Evolutionary conservation across 345 rosid species (phyloP), one percentile per base, ranked within the genome.

Genomic region (Eutrema yunnanense): DNA sequence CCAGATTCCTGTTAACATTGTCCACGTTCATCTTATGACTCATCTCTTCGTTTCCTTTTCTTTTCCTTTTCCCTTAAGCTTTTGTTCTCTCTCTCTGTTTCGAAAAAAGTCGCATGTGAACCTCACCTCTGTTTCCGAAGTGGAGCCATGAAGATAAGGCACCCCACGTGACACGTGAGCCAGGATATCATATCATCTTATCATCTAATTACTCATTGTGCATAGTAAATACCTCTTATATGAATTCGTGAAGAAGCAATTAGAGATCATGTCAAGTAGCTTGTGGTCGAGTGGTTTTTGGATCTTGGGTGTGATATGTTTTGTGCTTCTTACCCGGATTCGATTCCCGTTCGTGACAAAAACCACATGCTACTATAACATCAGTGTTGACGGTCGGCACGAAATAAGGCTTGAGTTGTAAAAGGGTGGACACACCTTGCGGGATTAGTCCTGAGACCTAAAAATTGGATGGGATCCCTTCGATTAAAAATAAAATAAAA

Each of bases 21-120:
- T 72, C 69, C 57, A 51, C 36, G 43, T 51, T 71, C 68, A 42
- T 32, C 9, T 46, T 46, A 4, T 66, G 62, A 36, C n/a, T 14
- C 44, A 19, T 8, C 37, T 12, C 19, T 8, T 29, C 8, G 6
- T 13, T 47, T 30, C 2, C 13, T 11, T 36, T n/a, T 10, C 12
- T 43, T 44, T 16, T 49, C 2, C n/a, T 49, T 57, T 50, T 11
- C 14, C 33, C 7, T 43, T 62, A n/a, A 51, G 29, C 62, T 41
- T 71, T 61, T 50, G 41, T 0, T 16, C 16, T 16, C 8, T 40
- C n/a, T 70, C 40, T 60, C 40, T 70, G 59, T 54, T 65, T 3
- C 8, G 7, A 8, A 4, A 33, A 50, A 22, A 50, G 13, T 37
- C 3, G n/a, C 58, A 65, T 51, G 71, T 51, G 36, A 22, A 9